Percentiles rank a stretch among this genome's conserved stretches.
These are phyloP conservation scores for Salix purpurea DNA, from an alignment of 345 rosid genomes.

Conservation along the genomic window DNA sequence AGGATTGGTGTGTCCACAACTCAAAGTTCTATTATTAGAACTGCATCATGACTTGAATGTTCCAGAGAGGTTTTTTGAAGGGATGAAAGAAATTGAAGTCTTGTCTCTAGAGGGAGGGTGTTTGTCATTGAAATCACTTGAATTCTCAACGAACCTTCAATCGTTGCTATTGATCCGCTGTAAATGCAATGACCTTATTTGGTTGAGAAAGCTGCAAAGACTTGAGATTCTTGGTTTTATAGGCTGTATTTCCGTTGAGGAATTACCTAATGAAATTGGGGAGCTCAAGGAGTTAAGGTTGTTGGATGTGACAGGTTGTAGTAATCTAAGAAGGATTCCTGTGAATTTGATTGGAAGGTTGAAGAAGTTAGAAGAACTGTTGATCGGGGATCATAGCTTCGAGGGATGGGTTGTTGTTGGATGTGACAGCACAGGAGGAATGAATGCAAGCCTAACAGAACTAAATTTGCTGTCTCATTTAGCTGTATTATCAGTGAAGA, in stretches of 20 bases:
- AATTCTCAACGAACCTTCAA: neutral
- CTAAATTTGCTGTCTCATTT: no score
- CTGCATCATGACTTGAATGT: neutral
- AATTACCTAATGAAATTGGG: neutral
- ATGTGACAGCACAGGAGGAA: no score
- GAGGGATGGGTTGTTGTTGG: no score
- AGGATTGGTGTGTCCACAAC: neutral
- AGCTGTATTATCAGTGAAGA: no score
- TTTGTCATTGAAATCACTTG: neutral
- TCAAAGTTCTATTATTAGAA: neutral
- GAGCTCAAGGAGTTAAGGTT: neutral
- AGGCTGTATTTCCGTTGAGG: neutral
- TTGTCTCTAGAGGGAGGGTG: neutral
- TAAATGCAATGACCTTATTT: neutral
- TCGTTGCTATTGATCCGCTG: neutral
- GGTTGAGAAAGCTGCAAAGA: neutral
- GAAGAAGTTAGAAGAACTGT: no score
- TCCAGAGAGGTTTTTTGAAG: neutral
- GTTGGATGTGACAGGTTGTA: no score
- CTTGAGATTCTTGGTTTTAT: constrained; percentile 3
- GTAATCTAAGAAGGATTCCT: no score
- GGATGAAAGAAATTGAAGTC: neutral
- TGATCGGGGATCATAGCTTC: no score
- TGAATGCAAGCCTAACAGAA: no score
- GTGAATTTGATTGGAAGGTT: no score